A percentile compares a stretch with the other conserved stretches of the same genome.
phyloP scores from a whole-genome alignment of 345 rosid species.

The Arabidopsis suecica region DNA sequence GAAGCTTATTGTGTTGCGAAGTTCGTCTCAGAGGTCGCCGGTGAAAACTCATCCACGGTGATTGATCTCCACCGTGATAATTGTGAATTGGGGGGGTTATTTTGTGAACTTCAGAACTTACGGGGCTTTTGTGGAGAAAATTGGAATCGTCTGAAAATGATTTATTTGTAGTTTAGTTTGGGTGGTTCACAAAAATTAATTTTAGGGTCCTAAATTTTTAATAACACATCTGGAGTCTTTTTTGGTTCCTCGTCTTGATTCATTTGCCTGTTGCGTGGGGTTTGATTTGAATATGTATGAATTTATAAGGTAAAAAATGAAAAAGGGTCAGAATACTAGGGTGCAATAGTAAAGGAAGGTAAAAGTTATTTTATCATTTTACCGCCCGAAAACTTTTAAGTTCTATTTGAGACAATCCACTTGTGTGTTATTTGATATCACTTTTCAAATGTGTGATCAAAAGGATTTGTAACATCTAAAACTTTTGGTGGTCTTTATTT shows the following conservation, averaged over 20 bases:
- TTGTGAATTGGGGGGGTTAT: neutral
- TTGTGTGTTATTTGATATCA: constrained; percentile 2
- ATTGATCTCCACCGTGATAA: constrained; percentile 7
- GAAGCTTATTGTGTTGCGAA: constrained; percentile 61
- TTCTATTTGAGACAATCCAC: constrained; percentile 26
- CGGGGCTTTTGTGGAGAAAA: constrained; percentile 14
- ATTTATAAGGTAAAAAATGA: constrained; percentile 13
- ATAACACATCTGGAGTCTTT: neutral
- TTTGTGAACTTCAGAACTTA: constrained; percentile 25
- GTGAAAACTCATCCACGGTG: constrained; percentile 47
- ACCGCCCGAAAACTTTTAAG: constrained; percentile 33
- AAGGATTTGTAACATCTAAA: neutral
- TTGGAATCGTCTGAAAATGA: neutral
- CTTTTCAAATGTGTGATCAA: neutral
- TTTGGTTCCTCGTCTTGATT: constrained; percentile 12
- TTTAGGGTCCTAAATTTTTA: constrained; percentile 27
- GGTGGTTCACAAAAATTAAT: constrained; percentile 25
- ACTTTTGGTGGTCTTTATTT: neutral
- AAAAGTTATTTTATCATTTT: constrained; percentile 32
- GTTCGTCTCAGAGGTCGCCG: constrained; percentile 44
- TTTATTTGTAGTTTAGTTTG: constrained; percentile 17
- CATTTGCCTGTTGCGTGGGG: constrained; percentile 28
- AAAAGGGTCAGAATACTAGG: constrained; percentile 7
- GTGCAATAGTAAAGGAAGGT: constrained; percentile 18
- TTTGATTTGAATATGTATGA: constrained; percentile 22